Evolutionary conservation across 148 eudicot species (phyloP), one percentile per base, ranked within the genome.

Genomic region (Rhododendron williamsianum): DNA sequence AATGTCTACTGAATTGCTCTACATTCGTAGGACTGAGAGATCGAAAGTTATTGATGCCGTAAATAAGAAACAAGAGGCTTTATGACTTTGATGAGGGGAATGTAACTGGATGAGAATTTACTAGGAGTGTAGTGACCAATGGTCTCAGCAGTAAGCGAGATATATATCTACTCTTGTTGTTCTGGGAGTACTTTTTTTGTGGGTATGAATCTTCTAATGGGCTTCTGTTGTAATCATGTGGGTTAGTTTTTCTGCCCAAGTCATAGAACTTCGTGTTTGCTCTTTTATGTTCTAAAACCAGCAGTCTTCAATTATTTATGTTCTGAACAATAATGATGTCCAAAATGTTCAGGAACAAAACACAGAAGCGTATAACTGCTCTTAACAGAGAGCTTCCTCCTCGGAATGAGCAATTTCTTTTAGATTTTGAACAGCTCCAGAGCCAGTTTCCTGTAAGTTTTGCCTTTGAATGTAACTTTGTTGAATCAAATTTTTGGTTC

Each of bases 301-400:
- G 9, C 19, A 16, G 49, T 80, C 27, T 48, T 46, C 45, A 18
- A 38, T 27, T 69, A 16, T 49, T 78, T 76, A 41, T 82, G 23
- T 82, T 84, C 83, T 76, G 58, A 80, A 83, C 56, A 72, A 76
- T 86, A 81, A 41, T 51, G 81, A 27, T 83, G 76, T 27, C 58
- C 72, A 69, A 87, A 71, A 83, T 91, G 63, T 87, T 84, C 91
- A 97, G 99, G 92, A 95, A 97, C 92, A 97, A 95, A 91, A 85
- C 98, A 58, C 98, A 94, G 89, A 97, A 95, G 92, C 94, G 98
- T 85, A 89, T 97, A 74, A 93, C 91, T 78, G 98, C 98, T 87
- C 85, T 92, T 76, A 95, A 93, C 84, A 91, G 95, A 91, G 96
- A 92, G 76, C 94, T 94, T 84, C 98, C 99, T 78, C 98, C 98